phyloP scores from a whole-genome alignment of 371 early-diverging fungal species.

The Rhizomucor miehei region DNA sequence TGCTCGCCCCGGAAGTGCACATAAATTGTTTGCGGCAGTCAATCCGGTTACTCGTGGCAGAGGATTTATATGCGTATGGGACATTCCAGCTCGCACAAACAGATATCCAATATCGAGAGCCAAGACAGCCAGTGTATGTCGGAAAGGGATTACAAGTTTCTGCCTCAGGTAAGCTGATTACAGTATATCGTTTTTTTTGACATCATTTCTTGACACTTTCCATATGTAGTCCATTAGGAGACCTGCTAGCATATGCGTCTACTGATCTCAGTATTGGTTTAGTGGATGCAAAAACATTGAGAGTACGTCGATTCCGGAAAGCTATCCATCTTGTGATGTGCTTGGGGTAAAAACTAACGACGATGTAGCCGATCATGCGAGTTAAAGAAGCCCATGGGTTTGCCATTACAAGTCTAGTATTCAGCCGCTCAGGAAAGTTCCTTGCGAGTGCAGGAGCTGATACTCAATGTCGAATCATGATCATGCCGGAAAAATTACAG shows the following conservation, averaged over 20 bases:
- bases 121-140: slow-evolving; percentile 29
- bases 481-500: slow-evolving; percentile 37
- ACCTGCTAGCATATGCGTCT: slow-evolving; percentile 59
- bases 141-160: slow-evolving; percentile 35
- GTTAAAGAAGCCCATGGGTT: slow-evolving; percentile 47
- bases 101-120: slow-evolving; percentile 22
- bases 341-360: too few relatives aligned
- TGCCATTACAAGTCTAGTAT: slow-evolving; percentile 54
- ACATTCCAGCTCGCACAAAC: slow-evolving; percentile 7
- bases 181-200: not conserved
- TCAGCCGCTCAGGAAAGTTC: slow-evolving; percentile 38
- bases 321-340: too few relatives aligned
- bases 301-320: too few relatives aligned
- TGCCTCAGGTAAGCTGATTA: slow-evolving; percentile 22
- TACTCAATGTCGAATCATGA: slow-evolving; percentile 42
- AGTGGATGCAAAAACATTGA: slow-evolving; percentile 52
- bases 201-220: slow-evolving; percentile 7
- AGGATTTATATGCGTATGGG: slow-evolving; percentile 39
- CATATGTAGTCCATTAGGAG: slow-evolving; percentile 43
- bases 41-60: slow-evolving; percentile 25
- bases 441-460: slow-evolving; percentile 62
- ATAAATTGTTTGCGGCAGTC: slow-evolving; percentile 36
- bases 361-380: slow-evolving; percentile 31
- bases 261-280: slow-evolving; percentile 55
- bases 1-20: not conserved